Evolutionary conservation across 2,329 filamentous ascomycete species (phyloP).

Genomic region (Botrytis cinerea): DNA sequence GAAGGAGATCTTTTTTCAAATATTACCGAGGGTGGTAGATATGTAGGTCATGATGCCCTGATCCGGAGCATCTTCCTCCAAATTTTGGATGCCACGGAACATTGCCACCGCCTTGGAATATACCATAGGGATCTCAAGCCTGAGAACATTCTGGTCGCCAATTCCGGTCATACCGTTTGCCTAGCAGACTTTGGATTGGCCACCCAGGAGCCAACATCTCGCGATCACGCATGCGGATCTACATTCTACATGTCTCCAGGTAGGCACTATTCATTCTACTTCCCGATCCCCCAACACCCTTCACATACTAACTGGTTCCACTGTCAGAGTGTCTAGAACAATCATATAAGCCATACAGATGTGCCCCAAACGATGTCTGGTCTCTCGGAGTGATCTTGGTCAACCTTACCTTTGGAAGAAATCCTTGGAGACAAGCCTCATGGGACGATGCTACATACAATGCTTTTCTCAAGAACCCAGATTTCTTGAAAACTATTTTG

Average conservation of each 20-base stretch:
- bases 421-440: slow-evolving; percentile 97
- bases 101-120: slow-evolving; percentile 90
- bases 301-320: slow-evolving; percentile 36
- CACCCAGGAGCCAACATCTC: slow-evolving; percentile 78
- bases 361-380: slow-evolving; percentile 96
- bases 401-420: slow-evolving; percentile 95
- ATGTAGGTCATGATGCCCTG: slow-evolving; percentile 87
- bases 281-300: slow-evolving; percentile 16
- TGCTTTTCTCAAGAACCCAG: slow-evolving; percentile 80
- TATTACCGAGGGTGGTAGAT: slow-evolving; percentile 93
- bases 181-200: slow-evolving; percentile 97
- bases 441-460: slow-evolving; percentile 92
- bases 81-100: slow-evolving; percentile 92
- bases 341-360: slow-evolving; percentile 76
- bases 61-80: slow-evolving; percentile 89
- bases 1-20: slow-evolving; percentile 97
- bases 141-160: slow-evolving; percentile 93
- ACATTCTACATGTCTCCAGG: slow-evolving; percentile 99
- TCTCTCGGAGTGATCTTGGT: slow-evolving; percentile 97
- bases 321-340: slow-evolving; percentile 82
- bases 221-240: slow-evolving; percentile 96
- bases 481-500: slow-evolving; percentile 90
- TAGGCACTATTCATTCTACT: slow-evolving; percentile 51
- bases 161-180: slow-evolving; percentile 87
- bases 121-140: slow-evolving; percentile 98